Base-by-base conservation (phyloP, 306 rosid genomes). In the Albizia julibrissin region DNA sequence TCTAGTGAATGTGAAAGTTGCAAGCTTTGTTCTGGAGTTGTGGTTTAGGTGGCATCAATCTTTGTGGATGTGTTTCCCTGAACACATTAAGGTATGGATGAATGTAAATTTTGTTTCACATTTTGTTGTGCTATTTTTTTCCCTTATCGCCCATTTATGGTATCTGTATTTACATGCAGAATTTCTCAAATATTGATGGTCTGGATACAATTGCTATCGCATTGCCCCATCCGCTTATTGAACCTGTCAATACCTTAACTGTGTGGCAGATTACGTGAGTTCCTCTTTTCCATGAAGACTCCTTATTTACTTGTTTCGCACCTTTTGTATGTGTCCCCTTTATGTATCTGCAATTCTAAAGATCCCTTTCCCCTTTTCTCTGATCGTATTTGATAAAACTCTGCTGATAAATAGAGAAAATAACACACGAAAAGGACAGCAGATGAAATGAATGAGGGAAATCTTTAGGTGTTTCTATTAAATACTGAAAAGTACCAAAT, bases 41-140 rank as follows among this genome's bases (percentile, higher is more conserved):
- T 95, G 99, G 99, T 92, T 93, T 84, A 86, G 87, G 77, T 93
- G 98, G 99, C 99, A 95, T 89, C 91, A 93, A 79, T 91, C 94
- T 24, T 74, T 95, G 80, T 95, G 99, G 99, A 88, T 34, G 12
- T 86, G 80, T 82, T 78, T 80, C 49, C 90, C 95, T 78, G 81
- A 76, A 19, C 84, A 82, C 84, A 69, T 83, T 29, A 85, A 90
- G 97, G 97, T 91, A 77, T 71, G 68, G 40, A 26, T 26, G 0
- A 52, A 31, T 72, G 34, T 67, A 66, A 39, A 75, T 80, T 39
- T 61, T 33, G 15, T 80, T 26, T 62, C n/a, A 14, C 42, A 24
- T 61, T 26, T 76, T 3, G 69, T 76, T 69, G 2, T 40, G 24
- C 64, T 15, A 39, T 8, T 27, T 66, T 54, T 62, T 34, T 58